These are phyloP conservation scores for Picochlorum sp. DNA, from an alignment of 139 green algal species.

Conservation along the genomic window DNA sequence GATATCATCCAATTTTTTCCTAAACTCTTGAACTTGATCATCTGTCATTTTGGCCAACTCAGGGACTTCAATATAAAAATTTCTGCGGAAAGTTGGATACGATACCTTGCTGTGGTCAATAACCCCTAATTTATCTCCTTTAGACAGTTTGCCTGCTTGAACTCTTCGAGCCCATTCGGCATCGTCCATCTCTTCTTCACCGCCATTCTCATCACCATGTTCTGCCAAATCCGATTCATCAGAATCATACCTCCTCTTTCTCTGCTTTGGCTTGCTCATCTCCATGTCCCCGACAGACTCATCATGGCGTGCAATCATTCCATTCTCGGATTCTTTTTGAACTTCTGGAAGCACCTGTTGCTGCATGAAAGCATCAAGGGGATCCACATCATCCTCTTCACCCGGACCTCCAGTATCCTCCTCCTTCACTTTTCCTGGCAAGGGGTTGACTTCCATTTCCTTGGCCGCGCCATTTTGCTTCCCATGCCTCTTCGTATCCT, in stretches of 20 bases:
- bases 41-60: constrained; percentile 61
- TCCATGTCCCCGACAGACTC: constrained; percentile 62
- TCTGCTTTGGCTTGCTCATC: neutral
- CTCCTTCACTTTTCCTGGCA: too few relatives aligned
- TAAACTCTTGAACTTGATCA: constrained; percentile 52
- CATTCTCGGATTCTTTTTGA: neutral
- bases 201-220: neutral
- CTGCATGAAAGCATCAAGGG: constrained; percentile 8
- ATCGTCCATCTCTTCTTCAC: constrained; percentile 25
- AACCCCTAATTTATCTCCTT: constrained; percentile 77
- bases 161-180: constrained; percentile 59
- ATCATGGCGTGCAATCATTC: neutral
- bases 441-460: constrained; percentile 4
- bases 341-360: neutral
- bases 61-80: constrained; percentile 79
- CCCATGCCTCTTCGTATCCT: constrained; percentile 17
- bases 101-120: constrained; percentile 67
- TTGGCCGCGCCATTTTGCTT: constrained; percentile 15
- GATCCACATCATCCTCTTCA: constrained; percentile 23
- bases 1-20: constrained; percentile 63
- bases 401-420: constrained; percentile 34
- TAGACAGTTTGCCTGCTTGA: constrained; percentile 61
- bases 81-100: constrained; percentile 75
- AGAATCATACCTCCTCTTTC: neutral
- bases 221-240: constrained; percentile 1